phyloP scores from a whole-genome alignment of 2,329 filamentous ascomycete species.

The Sporothrix variecibatus region DNA sequence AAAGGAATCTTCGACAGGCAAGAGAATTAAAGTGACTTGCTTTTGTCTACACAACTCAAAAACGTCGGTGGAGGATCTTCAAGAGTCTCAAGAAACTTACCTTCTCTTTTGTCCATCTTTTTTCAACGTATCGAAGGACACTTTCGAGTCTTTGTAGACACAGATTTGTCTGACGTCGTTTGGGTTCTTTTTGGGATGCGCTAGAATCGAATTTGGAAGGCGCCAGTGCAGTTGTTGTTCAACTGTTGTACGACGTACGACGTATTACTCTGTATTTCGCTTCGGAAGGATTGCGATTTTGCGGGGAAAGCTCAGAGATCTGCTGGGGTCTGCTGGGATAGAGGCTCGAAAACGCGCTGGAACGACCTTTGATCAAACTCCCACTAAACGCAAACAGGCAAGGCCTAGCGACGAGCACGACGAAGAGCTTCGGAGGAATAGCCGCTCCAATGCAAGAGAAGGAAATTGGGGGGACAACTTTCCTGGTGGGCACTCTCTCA shows the following conservation, averaged over 20 bases:
- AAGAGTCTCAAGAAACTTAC: not conserved
- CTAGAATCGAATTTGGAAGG: constrained; percentile 14
- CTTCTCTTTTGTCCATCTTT: not conserved
- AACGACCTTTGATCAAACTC: not conserved
- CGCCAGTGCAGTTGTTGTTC: not conserved
- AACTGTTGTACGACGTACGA: too few species aligned
- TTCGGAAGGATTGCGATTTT: not conserved
- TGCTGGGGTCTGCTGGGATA: too few species aligned
- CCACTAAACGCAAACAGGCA: not conserved
- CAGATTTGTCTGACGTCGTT: not conserved
- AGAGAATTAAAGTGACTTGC: not conserved
- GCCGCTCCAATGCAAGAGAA: not conserved
- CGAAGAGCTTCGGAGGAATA: not conserved
- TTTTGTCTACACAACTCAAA: not conserved
- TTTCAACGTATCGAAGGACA: not conserved
- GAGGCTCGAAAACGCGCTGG: not conserved
- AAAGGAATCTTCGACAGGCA: too few species aligned
- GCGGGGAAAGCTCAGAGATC: constrained; percentile 7
- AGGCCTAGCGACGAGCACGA: not conserved
- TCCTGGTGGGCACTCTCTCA: too few species aligned
- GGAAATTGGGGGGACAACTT: not conserved
- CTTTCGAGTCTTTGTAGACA: not conserved
- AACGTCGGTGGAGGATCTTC: not conserved
- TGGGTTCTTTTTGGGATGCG: not conserved
- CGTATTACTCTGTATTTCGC: not conserved